A percentile compares a stretch with the other conserved stretches of the same genome.
Evolutionary conservation across 495 filamentous ascomycete genomes (phyloP).

Genomic region (Echria macrotheca): DNA sequence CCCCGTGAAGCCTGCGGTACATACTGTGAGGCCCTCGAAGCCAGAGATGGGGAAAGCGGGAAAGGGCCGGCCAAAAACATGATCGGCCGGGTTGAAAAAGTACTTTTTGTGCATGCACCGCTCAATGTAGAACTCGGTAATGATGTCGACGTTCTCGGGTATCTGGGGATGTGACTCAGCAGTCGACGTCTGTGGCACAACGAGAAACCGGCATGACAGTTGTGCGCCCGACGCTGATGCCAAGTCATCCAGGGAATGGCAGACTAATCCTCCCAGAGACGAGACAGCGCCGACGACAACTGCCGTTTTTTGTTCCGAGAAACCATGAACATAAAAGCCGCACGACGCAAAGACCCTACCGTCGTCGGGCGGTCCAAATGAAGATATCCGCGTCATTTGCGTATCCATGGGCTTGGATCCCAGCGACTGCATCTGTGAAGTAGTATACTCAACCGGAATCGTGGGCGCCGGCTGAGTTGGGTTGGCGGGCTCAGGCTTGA

Average conservation of each 20-base stretch:
- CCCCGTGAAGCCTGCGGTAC: conserved; percentile 76
- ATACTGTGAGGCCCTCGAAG: conserved; percentile 63
- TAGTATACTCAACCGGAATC: too few relatives aligned
- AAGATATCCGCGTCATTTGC: conserved; percentile 23
- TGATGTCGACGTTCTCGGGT: conserved; percentile 41
- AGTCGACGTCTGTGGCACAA: conserved; percentile 45
- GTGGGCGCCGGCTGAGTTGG: too few relatives aligned
- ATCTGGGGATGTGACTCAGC: conserved; percentile 35
- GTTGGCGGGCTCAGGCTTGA: too few relatives aligned
- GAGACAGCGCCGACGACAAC: conserved; percentile 41
- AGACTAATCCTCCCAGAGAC: conserved; percentile 42
- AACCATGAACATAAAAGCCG: conserved; percentile 63
- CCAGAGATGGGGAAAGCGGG: conserved; percentile 60
- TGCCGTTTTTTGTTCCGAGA: conserved; percentile 37
- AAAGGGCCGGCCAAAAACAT: conserved; percentile 73
- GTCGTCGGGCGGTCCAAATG: conserved; percentile 24
- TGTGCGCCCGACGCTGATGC: conserved; percentile 21
- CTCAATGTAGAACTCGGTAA: conserved; percentile 94
- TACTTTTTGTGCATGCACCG: conserved; percentile 70
- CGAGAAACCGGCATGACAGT: conserved; percentile 36
- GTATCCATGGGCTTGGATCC: conserved; percentile 18
- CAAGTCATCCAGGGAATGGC: conserved; percentile 39
- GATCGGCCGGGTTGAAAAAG: conserved; percentile 61
- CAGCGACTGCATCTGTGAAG: too few relatives aligned
- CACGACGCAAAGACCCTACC: conserved; percentile 45